Base-by-base conservation (phyloP, 2,329 filamentous ascomycete genomes). In the Ceratocystis papillata region DNA sequence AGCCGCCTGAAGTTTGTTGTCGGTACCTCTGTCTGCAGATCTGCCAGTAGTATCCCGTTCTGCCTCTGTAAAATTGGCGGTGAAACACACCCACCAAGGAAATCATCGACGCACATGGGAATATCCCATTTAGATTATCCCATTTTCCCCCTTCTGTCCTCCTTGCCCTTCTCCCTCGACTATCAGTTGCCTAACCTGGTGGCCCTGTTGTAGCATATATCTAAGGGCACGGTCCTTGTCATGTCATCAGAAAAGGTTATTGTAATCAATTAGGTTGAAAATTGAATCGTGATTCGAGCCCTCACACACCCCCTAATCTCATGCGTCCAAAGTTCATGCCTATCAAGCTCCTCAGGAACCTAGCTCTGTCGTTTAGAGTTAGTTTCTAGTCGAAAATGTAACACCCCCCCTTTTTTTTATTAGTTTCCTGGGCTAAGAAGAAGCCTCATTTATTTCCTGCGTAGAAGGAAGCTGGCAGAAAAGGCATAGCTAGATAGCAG, bases 281-380 rank as follows among this genome's bases (percentile, higher is more conserved):
- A 3, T 59, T 59, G 22, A 53, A 28, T 53, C 28, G 28, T 59
- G 25, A 30, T 30, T 59, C 7, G 53, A 30, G 53, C 28, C 25
- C 28, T 59, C 28, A 28, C 22, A 15, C 22, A 33, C 53, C 53
- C 53, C 53, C 53, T 59, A 59, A 59, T 59, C 25, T 59, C 53
- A 59, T 59, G 7, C 12, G 15, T 37, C 53, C 33, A 25, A 59
- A 30, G 53, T 28, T 59, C 53, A 59, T 59, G 53, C 33, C 53
- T 59, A 59, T 59, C 53, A 59, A 17, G 53, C n/a, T 20, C 33
- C 15, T 33, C 25, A 59, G 15, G 53, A 30, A 59, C 53, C 25
- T 59, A 30, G 53, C 28, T 59, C 17, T 5, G 15, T 59, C 12
- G 15, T 59, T 59, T 59, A 22, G 53, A 59, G 53, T 33, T 59